Base-by-base conservation (phyloP, 176 grass and related monocot genomes). In the Phragmites australis region DNA sequence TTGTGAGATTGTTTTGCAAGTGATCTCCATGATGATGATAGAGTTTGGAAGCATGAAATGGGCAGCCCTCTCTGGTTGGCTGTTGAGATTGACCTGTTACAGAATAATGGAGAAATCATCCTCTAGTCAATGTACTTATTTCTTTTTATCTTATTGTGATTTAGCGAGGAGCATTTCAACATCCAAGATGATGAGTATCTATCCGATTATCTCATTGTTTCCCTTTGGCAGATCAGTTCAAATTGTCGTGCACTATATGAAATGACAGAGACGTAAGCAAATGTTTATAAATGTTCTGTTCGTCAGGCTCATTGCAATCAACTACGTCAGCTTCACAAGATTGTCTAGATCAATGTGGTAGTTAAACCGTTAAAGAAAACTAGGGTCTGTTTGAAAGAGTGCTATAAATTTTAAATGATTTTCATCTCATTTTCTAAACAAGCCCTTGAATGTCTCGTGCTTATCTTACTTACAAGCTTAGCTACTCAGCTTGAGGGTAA, bases 31-130 rank as follows among this genome's bases (percentile, higher is more conserved):
- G 23, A 47, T 59, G 25, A 62, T 21, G 40, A 77, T 17, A 7
- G 14, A 18, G 48, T 21, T 65, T 31, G 18, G 23, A 83, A 56
- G 6, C 0, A 26, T 9, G 31, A 76, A 67, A 48, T 84, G 41
- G 51, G 58, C 45, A 18, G 30, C 32, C 30, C 21, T 52, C 17
- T 49, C 42, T 41, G 8, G 19, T 41, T 78, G 54, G 32, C 32
- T 85, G 23, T 50, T 61, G 53, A 70, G 7, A 30, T 53, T 85
- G 65, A 63, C 55, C 18, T 77, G 29, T 50, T 61, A 61, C 4
- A 29, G 30, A 25, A 32, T 44, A 53, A 59, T 69, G 25, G 6
- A 48, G 2, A 76, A 48, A 27, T 26, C 0, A 68, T 57, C 3
- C 27, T 57, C 27, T 15, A 26, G 72, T 57, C 72, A 76, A 14